Evolutionary conservation across 1,284 basidiomycete species (phyloP), one percentile per base, ranked within the genome.

Genomic region (Meira nashicola): DNA sequence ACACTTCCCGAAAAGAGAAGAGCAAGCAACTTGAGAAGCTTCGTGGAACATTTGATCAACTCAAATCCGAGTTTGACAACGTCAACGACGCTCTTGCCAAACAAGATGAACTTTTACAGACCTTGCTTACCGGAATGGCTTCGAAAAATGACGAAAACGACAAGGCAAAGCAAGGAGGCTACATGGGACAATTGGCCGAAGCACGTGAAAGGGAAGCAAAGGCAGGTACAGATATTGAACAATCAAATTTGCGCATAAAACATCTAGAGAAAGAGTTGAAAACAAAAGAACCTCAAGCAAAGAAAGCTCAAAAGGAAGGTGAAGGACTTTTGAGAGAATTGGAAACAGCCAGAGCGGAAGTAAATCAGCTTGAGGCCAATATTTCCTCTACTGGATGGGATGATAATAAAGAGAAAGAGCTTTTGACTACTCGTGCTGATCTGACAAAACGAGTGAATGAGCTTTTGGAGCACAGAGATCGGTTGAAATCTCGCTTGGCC

Each of bases 181-280:
- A 96, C 79, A 88, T 97, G 85, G 95, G 93, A 28, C 92, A 96
- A 77, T 84, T 99, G 25, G 90, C 92, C 1, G 87, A 90, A n/a
- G 90, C 92, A 0, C 86, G 86, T 65, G 85, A 85, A 1, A 85
- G 86, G 9, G 82, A 89, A 1, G 86, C 90, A 0, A 87, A 89
- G 47, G 88, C 88, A 0, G 82, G 84, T 6, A 88, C 92, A 0
- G 92, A 94, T 72, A 89, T 91, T 59, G 87, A 95, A 74, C 92
- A 95, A 75, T 84, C 84, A 63, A 86, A 86, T 58, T 83, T 88
- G 52, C 88, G 89, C 76, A 85, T 95, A 43, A 83, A 81, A 0
- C 88, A 93, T 83, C 83, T 84, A 40, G 85, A 90, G 79, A 87
- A 87, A 68, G 92, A 96, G 78, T 80, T 96, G 60, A 87, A 86